Conservation (phyloP, 2,329 filamentous ascomycete species). For the Nigrograna mackinnonii region DNA sequence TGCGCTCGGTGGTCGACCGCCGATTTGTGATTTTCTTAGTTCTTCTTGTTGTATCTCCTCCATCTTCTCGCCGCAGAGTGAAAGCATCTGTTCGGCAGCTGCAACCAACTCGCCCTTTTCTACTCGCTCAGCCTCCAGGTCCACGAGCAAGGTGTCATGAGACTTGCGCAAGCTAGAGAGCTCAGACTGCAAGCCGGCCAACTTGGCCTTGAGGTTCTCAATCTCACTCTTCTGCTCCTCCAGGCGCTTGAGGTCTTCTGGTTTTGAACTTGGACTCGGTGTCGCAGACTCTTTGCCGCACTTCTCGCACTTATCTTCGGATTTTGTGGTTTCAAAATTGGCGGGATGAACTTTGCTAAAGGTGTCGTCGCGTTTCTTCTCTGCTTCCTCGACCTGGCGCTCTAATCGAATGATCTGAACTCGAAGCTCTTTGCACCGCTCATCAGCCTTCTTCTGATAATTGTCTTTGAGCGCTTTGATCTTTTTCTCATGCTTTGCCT, state of each 20-base stretch:
- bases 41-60: slow-evolving; percentile 41
- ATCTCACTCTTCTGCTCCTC: slow-evolving; percentile 71
- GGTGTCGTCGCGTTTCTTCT: slow-evolving; percentile 66
- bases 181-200: slow-evolving; percentile 75
- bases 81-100: slow-evolving; percentile 83
- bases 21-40: slow-evolving; percentile 57
- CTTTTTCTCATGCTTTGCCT: slow-evolving; percentile 96
- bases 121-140: slow-evolving; percentile 74
- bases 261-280: slow-evolving; percentile 13
- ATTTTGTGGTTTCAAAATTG: slow-evolving; percentile 5
- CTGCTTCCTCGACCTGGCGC: slow-evolving; percentile 76
- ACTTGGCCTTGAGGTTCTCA: slow-evolving; percentile 71
- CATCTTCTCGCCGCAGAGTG: slow-evolving; percentile 58
- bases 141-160: slow-evolving; percentile 65
- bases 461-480: slow-evolving; percentile 82
- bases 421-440: slow-evolving; percentile 81
- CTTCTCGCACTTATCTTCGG: slow-evolving; percentile 13
- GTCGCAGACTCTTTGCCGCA: slow-evolving; percentile 10
- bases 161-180: slow-evolving; percentile 71
- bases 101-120: slow-evolving; percentile 84
- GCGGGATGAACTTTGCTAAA: slow-evolving; percentile 58
- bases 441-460: slow-evolving; percentile 87
- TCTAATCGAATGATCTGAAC: slow-evolving; percentile 68
- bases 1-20: slow-evolving; percentile 14
- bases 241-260: slow-evolving; percentile 51